Conservation (phyloP, 2,329 filamentous ascomycete genomes). For the Penicillium corylophilum region DNA sequence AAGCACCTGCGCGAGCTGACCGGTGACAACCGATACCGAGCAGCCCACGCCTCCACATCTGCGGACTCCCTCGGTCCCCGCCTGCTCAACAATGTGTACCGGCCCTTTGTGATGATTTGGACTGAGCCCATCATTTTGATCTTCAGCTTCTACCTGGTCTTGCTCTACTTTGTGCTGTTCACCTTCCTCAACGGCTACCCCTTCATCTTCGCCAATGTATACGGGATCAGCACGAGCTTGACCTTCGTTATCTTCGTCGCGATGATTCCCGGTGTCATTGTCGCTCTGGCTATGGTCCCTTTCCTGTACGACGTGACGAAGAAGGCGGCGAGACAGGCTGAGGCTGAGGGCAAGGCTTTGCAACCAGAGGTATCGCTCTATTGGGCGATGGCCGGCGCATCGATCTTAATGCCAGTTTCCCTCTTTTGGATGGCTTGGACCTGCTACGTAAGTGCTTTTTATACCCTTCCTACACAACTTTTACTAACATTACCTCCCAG, state of each 20-base stretch:
- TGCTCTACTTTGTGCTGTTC: slow-evolving; percentile 34
- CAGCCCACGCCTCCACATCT: slow-evolving; percentile 29
- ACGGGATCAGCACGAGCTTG: slow-evolving; percentile 42
- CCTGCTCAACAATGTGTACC: slow-evolving; percentile 43
- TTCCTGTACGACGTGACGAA: background rate
- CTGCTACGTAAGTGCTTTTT: background rate
- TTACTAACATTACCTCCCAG: background rate
- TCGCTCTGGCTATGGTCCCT: slow-evolving; percentile 4
- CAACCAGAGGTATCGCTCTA: slow-evolving; percentile 6
- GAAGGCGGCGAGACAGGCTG: background rate
- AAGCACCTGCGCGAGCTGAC: slow-evolving; percentile 39
- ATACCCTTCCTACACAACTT: background rate
- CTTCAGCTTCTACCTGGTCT: slow-evolving; percentile 27
- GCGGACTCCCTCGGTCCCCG: background rate
- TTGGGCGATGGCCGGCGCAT: background rate
- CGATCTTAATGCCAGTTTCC: background rate
- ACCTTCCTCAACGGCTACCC: slow-evolving; percentile 47
- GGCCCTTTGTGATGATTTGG: slow-evolving; percentile 36
- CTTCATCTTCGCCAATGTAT: slow-evolving; percentile 52
- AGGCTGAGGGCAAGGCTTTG: background rate
- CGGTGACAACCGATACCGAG: slow-evolving; percentile 47
- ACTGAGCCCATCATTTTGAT: slow-evolving; percentile 31
- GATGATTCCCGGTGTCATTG: slow-evolving; percentile 31
- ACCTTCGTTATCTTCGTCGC: slow-evolving; percentile 50
- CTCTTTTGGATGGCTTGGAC: background rate